These are phyloP conservation scores for Cicer pinnatifidum DNA, from an alignment of 306 rosid genomes.

Conservation along the genomic window DNA sequence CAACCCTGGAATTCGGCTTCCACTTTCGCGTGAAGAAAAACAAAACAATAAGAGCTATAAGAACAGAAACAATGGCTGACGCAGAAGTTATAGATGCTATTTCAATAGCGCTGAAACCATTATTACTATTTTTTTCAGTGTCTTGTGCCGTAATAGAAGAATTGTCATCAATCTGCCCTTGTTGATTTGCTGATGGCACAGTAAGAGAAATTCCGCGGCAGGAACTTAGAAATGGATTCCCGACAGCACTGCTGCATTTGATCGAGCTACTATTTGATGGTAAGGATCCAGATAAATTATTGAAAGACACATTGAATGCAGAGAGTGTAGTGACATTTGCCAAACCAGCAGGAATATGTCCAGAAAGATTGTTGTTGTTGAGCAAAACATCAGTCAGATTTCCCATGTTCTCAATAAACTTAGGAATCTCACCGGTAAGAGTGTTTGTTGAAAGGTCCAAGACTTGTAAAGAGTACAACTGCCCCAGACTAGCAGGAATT, in stretches of 20 bases:
- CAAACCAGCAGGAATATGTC: slow-evolving; percentile 81
- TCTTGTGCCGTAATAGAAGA: slow-evolving; percentile 51
- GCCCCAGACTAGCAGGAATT: slow-evolving; percentile 70
- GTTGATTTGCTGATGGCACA: slow-evolving; percentile 57
- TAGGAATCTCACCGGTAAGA: slow-evolving; percentile 83
- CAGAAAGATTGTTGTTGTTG: slow-evolving; percentile 74
- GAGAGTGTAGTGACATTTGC: slow-evolving; percentile 72
- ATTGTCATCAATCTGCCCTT: slow-evolving; percentile 50
- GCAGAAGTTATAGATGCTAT: slow-evolving; percentile 96
- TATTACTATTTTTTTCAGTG: slow-evolving; percentile 41
- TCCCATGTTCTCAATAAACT: slow-evolving; percentile 61
- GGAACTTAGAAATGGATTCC: slow-evolving; percentile 67
- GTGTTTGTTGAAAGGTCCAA: slow-evolving; percentile 79
- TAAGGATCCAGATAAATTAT: slow-evolving; percentile 83
- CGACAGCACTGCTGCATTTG: slow-evolving; percentile 79
- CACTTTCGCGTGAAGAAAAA: slow-evolving; percentile 82
- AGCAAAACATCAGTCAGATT: slow-evolving; percentile 72
- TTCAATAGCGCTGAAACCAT: slow-evolving; percentile 77
- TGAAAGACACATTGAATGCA: slow-evolving; percentile 82
- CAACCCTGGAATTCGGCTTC: slow-evolving; percentile 72
- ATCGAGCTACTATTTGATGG: slow-evolving; percentile 50
- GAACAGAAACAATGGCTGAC: slow-evolving; percentile 86
- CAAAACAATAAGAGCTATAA: slow-evolving; percentile 68
- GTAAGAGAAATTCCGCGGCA: slow-evolving; percentile 57
- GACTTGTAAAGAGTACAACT: slow-evolving; percentile 64